Evolutionary conservation across 2,329 filamentous ascomycete species (phyloP).

Genomic region (Pyrenophora seminiperda): DNA sequence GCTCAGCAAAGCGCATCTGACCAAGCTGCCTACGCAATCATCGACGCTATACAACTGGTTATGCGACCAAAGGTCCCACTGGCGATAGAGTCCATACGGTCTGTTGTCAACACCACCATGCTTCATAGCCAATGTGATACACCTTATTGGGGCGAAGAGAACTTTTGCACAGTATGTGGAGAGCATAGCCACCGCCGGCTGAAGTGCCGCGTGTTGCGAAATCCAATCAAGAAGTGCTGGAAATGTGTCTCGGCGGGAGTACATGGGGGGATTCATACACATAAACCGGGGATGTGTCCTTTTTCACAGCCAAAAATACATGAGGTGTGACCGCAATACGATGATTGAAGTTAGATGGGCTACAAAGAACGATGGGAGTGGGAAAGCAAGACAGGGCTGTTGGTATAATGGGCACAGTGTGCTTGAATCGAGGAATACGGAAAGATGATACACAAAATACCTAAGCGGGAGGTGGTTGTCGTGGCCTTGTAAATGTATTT

Average conservation of each 20-base stretch:
- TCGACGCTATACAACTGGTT: conserved; percentile 2
- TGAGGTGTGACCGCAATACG: too few species aligned
- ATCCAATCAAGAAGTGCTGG: background rate
- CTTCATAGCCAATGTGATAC: background rate
- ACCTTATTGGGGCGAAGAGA: background rate
- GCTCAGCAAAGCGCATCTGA: background rate
- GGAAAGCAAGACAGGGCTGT: too few species aligned
- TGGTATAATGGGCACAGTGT: too few species aligned
- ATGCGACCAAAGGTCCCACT: conserved; percentile 1
- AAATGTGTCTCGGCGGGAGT: background rate
- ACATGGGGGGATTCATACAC: too few species aligned
- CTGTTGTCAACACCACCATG: conserved; percentile 1
- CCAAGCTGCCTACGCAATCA: background rate
- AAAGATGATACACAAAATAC: too few species aligned
- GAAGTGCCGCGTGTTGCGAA: background rate
- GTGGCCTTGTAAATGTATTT: too few species aligned
- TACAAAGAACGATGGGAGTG: too few species aligned
- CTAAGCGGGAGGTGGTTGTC: too few species aligned
- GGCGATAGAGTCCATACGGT: background rate
- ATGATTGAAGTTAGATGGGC: too few species aligned
- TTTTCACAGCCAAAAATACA: too few species aligned
- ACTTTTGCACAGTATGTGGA: background rate
- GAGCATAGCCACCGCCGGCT: background rate
- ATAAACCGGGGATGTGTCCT: too few species aligned
- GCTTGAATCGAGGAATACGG: too few species aligned